Evolutionary conservation across 306 rosid species (phyloP).

Genomic region (Cucurbita maxima): DNA sequence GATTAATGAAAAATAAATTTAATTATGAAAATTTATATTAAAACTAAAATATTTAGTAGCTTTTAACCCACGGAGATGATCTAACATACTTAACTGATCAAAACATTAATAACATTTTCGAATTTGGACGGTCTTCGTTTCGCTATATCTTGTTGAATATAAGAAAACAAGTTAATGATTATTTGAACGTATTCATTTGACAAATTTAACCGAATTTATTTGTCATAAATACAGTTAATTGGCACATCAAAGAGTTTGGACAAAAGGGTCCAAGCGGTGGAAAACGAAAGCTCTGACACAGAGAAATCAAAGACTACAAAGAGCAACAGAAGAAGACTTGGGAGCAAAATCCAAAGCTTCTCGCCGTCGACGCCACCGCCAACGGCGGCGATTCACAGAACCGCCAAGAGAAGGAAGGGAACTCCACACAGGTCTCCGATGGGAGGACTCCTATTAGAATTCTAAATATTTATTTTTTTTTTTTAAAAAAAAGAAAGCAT

Average conservation of each 20-base stretch:
- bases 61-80: no score
- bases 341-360: constrained; percentile 29
- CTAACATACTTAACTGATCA: no score
- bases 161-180: not conserved
- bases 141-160: not conserved
- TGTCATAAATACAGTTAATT: constrained; percentile 23
- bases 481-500: not conserved
- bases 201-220: not conserved
- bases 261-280: constrained; percentile 23
- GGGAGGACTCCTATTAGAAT: constrained; percentile 49
- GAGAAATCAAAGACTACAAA: constrained; percentile 34
- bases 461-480: constrained; percentile 6
- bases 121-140: no score
- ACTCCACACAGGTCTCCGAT: constrained; percentile 54
- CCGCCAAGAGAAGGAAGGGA: constrained; percentile 53
- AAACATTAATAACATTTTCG: no score
- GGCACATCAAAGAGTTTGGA: constrained; percentile 43
- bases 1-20: not conserved
- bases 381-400: constrained; percentile 30
- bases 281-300: constrained; percentile 27
- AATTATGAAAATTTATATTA: not conserved
- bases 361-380: constrained; percentile 66
- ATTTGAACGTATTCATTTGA: not conserved
- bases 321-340: constrained; percentile 16
- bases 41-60: not conserved